Conservation (phyloP, 306 rosid species). For the Parietaria judaica region DNA sequence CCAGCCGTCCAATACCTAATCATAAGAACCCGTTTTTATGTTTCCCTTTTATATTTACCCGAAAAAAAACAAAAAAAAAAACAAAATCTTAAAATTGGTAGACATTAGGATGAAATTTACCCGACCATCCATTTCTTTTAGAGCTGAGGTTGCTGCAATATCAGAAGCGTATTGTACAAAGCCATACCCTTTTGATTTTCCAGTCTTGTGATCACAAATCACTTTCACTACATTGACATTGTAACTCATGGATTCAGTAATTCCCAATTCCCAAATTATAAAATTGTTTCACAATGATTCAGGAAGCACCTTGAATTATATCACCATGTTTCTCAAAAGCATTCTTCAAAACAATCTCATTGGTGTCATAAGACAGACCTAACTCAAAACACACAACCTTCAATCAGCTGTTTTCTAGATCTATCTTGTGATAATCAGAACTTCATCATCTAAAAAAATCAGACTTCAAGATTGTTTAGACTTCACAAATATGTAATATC, state of each 20-base stretch:
- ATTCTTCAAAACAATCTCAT: constrained; percentile 54
- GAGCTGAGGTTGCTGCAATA: constrained; percentile 36
- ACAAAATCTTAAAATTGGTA: not conserved
- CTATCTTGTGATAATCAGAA: not conserved
- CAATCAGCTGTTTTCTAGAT: not conserved
- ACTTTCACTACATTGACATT: constrained; percentile 37
- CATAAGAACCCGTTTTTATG: not conserved
- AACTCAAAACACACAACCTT: constrained; percentile 2
- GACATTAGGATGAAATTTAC: constrained; percentile 9
- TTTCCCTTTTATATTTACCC: no score
- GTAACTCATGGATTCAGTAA: not conserved
- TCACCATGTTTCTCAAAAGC: constrained; percentile 50
- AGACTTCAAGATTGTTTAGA: no score
- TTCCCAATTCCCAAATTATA: not conserved
- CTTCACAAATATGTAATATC: not conserved
- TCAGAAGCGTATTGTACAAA: constrained; percentile 47
- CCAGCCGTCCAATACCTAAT: constrained; percentile 50
- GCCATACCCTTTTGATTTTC: constrained; percentile 60
- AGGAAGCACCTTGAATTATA: constrained; percentile 53
- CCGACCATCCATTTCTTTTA: no score
- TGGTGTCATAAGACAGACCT: constrained; percentile 64
- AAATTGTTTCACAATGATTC: not conserved
- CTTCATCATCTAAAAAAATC: not conserved
- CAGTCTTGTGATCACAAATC: constrained; percentile 51
- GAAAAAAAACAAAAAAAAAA: no score